Conservation (phyloP, 1,284 basidiomycete species). For the Apiotrichum montevideense region DNA sequence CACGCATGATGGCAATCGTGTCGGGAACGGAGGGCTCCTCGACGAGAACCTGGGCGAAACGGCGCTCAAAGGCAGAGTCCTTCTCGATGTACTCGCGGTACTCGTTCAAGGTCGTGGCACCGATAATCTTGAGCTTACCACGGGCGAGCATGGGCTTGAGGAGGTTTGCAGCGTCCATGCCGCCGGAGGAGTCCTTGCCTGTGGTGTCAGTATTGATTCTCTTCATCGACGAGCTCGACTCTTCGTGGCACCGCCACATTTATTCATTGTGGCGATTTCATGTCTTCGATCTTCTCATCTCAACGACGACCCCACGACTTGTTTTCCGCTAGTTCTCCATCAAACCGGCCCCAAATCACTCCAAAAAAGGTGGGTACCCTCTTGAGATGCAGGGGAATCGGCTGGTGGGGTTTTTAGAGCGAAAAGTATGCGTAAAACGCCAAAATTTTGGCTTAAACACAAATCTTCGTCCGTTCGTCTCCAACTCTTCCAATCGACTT, state of each 20-base stretch:
- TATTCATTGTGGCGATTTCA: no score
- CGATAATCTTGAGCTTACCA: slow-evolving; percentile 83
- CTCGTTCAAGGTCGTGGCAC: slow-evolving; percentile 88
- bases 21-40: slow-evolving; percentile 87
- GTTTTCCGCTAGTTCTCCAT: no score
- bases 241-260: slow-evolving; percentile 37
- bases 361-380: no score
- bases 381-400: no score
- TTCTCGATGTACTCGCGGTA: slow-evolving; percentile 96
- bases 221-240: neutral
- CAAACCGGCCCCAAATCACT: no score
- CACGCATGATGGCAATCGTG: slow-evolving; percentile 82
- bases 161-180: slow-evolving; percentile 64
- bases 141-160: slow-evolving; percentile 86
- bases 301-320: no score
- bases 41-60: slow-evolving; percentile 90
- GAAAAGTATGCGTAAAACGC: no score
- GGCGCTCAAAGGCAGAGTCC: slow-evolving; percentile 85
- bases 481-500: no score
- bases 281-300: no score
- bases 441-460: no score
- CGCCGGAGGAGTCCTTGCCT: slow-evolving; percentile 40
- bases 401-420: no score
- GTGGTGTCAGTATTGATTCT: slow-evolving; percentile 9
- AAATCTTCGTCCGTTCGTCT: no score